Conservation (phyloP, 495 filamentous ascomycete genomes). For the Neurospora sp. region DNA sequence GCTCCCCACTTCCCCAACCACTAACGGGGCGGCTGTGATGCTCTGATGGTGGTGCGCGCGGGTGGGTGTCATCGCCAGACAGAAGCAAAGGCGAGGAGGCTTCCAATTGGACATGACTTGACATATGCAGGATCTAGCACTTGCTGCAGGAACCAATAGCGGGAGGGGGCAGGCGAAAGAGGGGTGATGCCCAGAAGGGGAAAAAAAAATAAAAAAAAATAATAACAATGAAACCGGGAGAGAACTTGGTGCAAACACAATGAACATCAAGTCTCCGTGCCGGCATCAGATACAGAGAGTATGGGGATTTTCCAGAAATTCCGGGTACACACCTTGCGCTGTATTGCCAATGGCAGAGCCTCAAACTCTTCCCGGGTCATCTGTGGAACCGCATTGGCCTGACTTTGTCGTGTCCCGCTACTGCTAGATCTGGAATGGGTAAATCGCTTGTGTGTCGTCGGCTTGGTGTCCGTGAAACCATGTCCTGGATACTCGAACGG, state of each 20-base stretch:
- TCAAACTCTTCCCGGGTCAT: slow-evolving; percentile 33
- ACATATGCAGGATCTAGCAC: slow-evolving; percentile 17
- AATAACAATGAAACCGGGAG: background rate
- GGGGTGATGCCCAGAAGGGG: background rate
- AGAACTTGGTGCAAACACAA: background rate
- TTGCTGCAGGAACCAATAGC: slow-evolving; percentile 17
- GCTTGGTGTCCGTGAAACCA: slow-evolving; percentile 11
- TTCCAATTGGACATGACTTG: slow-evolving; percentile 14
- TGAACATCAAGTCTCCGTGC: background rate
- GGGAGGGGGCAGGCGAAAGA: background rate
- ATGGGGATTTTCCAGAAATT: background rate
- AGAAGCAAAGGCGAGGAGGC: slow-evolving; percentile 2
- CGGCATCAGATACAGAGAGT: background rate
- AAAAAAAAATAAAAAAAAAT: background rate
- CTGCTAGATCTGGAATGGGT: slow-evolving; percentile 15
- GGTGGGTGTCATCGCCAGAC: slow-evolving; percentile 6
- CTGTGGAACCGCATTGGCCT: slow-evolving; percentile 17
- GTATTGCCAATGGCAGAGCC: slow-evolving; percentile 45
- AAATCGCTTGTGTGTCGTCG: slow-evolving; percentile 11
- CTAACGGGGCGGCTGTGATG: background rate
- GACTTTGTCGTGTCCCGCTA: slow-evolving; percentile 16
- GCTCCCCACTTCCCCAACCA: background rate
- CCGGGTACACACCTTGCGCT: slow-evolving; percentile 42
- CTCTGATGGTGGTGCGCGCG: background rate
- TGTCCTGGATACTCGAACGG: slow-evolving; percentile 2